phyloP scores from a whole-genome alignment of 129 eudicot genomes.

The Artemisia annua region DNA sequence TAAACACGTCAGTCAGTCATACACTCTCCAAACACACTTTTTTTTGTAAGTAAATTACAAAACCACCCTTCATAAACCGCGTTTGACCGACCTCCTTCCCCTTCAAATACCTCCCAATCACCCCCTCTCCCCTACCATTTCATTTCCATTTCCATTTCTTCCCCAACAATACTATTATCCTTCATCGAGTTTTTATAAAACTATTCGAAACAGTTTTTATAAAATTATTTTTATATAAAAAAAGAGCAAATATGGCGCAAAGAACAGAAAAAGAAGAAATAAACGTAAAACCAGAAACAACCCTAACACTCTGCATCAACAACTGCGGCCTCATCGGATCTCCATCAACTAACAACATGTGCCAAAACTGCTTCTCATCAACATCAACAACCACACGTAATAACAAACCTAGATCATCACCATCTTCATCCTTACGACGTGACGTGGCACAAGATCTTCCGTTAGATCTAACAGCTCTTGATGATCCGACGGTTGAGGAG shows the following conservation, averaged over 20 bases:
- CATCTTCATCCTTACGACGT: slow-evolving; percentile 10
- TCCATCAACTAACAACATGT: slow-evolving; percentile 62
- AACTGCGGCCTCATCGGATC: slow-evolving; percentile 67
- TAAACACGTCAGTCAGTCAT: too few relatives aligned
- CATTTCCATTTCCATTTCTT: slow-evolving; percentile 14
- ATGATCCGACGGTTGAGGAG: slow-evolving; percentile 10
- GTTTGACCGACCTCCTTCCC: slow-evolving; percentile 31
- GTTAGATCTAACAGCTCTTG: slow-evolving; percentile 16
- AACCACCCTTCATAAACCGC: slow-evolving; percentile 19
- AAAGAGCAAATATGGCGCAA: slow-evolving; percentile 64
- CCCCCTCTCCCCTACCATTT: slow-evolving; percentile 4
- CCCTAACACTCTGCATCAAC: slow-evolving; percentile 52
- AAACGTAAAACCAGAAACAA: slow-evolving; percentile 59
- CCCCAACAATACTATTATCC: too few relatives aligned
- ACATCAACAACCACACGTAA: slow-evolving; percentile 27
- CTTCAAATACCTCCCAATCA: slow-evolving; percentile 13
- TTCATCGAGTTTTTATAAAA: too few relatives aligned
- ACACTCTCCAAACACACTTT: too few relatives aligned
- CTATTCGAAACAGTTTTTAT: too few relatives aligned
- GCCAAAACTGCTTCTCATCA: slow-evolving; percentile 66
- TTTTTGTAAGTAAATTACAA: too few relatives aligned
- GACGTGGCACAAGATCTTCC: slow-evolving; percentile 47
- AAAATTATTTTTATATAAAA: too few relatives aligned
- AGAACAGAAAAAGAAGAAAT: slow-evolving; percentile 71
- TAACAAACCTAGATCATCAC: too few relatives aligned